Conservation (phyloP, 2,329 filamentous ascomycete genomes). For the Lomentospora prolificans region DNA sequence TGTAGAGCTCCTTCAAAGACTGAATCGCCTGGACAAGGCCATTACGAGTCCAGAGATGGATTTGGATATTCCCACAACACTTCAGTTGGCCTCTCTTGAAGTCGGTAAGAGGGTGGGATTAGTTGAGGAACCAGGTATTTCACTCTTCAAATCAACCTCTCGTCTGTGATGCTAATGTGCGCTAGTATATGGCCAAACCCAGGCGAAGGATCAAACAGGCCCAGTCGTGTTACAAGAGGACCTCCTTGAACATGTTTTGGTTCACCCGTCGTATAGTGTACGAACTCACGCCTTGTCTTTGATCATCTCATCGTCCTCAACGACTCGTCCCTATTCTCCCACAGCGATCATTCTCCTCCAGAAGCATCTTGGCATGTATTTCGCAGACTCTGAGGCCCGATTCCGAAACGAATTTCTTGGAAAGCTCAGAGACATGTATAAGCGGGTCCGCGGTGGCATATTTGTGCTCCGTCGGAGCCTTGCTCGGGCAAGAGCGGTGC, state of each 20-base stretch:
- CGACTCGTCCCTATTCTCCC: conserved; percentile 60
- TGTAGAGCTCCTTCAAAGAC: conserved; percentile 44
- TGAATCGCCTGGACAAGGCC: conserved; percentile 42
- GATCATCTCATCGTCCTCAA: conserved; percentile 64
- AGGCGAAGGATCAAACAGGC: conserved; percentile 10
- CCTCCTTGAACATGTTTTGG: conserved; percentile 42
- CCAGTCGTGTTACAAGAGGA: conserved; percentile 27
- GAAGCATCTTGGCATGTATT: conserved; percentile 57
- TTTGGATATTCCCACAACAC: conserved; percentile 42
- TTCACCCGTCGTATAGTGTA: conserved; percentile 51
- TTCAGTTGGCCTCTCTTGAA: conserved; percentile 59
- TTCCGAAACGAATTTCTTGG: conserved; percentile 73
- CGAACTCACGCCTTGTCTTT: conserved; percentile 75
- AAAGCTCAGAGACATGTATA: conserved; percentile 65
- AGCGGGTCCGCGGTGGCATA: conserved; percentile 61
- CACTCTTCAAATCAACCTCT: conserved; percentile 7
- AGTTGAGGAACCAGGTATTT: conserved; percentile 54
- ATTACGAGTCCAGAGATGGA: conserved; percentile 33
- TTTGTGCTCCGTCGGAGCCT: conserved; percentile 41
- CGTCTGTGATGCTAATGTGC: background rate
- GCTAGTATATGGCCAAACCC: conserved; percentile 10
- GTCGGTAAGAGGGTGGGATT: conserved; percentile 61
- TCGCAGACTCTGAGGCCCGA: conserved; percentile 78
- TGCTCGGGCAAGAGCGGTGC: background rate
- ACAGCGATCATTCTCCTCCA: conserved; percentile 53